Evolutionary conservation across 345 rosid genomes (phyloP).

Genomic region (Firmiana major): DNA sequence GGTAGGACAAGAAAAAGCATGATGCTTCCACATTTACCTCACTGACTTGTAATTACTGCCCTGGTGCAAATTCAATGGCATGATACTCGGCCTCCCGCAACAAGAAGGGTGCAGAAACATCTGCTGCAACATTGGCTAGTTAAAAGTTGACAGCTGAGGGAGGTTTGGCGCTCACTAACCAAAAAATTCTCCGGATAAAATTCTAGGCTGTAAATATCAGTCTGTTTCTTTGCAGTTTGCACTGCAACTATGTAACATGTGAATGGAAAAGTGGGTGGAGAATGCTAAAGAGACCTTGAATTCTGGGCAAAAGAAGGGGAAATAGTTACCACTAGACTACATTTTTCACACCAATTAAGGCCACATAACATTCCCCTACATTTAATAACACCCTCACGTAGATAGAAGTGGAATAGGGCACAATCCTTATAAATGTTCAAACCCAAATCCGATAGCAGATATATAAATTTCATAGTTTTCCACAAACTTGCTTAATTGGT

Average conservation of each 20-base stretch:
- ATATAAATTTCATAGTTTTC: too few relatives aligned
- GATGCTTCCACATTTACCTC: neutral
- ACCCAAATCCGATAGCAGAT: too few relatives aligned
- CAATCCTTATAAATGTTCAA: too few relatives aligned
- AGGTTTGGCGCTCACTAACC: neutral
- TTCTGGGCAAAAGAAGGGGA: neutral
- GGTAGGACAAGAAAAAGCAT: neutral
- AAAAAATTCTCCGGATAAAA: neutral
- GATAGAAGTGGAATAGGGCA: too few relatives aligned
- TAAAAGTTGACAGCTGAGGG: neutral
- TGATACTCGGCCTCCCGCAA: neutral
- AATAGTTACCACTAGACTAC: too few relatives aligned
- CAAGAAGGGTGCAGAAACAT: neutral
- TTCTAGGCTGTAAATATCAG: neutral
- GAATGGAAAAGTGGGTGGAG: too few relatives aligned
- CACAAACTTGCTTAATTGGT: too few relatives aligned
- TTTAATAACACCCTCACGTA: too few relatives aligned
- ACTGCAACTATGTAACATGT: neutral
- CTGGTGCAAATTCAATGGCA: neutral
- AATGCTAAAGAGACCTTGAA: neutral
- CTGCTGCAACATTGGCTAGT: neutral
- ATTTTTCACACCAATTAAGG: too few relatives aligned
- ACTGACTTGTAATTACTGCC: neutral
- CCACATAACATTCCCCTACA: too few relatives aligned
- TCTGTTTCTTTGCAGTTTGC: neutral